These are phyloP conservation scores for Coemansia linderi DNA, from an alignment of 371 early-diverging fungal genomes.

Conservation along the genomic window DNA sequence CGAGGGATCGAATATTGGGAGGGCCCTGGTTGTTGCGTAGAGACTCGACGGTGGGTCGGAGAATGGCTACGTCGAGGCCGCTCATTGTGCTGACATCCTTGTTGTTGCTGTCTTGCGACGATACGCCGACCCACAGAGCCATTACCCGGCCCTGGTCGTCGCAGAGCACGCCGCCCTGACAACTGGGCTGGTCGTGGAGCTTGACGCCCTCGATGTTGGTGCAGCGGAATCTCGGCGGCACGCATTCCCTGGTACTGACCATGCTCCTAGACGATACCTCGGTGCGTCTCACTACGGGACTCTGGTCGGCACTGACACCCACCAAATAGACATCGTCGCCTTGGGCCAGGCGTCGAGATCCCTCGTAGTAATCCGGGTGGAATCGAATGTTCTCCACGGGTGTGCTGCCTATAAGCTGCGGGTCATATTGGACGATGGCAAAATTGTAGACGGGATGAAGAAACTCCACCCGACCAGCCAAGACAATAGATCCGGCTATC, in stretches of 20 bases:
- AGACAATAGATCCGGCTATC: slow-evolving; percentile 73
- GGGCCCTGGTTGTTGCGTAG: slow-evolving; percentile 41
- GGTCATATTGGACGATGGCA: slow-evolving; percentile 75
- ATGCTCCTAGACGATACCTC: slow-evolving; percentile 71
- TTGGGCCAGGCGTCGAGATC: slow-evolving; percentile 58
- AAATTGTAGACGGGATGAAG: slow-evolving; percentile 84
- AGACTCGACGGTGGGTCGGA: slow-evolving; percentile 36
- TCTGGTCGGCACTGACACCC: slow-evolving; percentile 65
- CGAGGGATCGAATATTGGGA: slow-evolving; percentile 62
- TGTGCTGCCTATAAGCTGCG: slow-evolving; percentile 62
- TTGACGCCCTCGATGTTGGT: slow-evolving; percentile 85
- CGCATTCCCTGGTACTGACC: slow-evolving; percentile 76
- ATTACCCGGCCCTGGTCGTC: slow-evolving; percentile 73
- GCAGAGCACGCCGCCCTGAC: slow-evolving; percentile 79
- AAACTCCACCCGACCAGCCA: slow-evolving; percentile 71
- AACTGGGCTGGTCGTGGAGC: slow-evolving; percentile 82
- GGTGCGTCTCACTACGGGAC: slow-evolving; percentile 64
- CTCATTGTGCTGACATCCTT: slow-evolving; percentile 69
- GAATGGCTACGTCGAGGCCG: slow-evolving; percentile 57
- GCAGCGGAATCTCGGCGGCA: slow-evolving; percentile 79
- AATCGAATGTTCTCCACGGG: slow-evolving; percentile 60
- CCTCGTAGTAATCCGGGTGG: slow-evolving; percentile 55
- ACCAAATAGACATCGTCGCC: slow-evolving; percentile 67
- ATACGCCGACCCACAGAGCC: slow-evolving; percentile 82
- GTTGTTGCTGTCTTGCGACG: slow-evolving; percentile 66